Conservation (phyloP, 805 yeast genomes). For the Aciculoconidium aculeatum region DNA sequence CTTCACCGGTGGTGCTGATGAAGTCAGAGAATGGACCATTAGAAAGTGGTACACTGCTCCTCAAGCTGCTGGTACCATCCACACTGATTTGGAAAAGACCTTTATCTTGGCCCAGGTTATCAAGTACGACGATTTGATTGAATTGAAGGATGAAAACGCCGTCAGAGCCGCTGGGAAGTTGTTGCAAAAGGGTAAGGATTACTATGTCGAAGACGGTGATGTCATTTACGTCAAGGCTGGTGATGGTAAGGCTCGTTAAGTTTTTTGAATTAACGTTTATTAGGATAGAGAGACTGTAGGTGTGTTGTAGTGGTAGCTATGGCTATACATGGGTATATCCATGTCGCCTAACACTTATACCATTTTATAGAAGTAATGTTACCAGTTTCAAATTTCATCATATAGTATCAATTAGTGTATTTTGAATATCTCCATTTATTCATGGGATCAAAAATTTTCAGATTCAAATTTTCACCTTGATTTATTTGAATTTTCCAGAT, state of each 20-base stretch:
- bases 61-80: constrained; percentile 98
- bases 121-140: constrained; percentile 74
- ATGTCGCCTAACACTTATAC: no score
- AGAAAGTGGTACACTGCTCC: constrained; percentile 92
- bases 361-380: no score
- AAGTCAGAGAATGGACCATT: constrained; percentile 97
- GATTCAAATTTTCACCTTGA: no score
- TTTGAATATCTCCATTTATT: no score
- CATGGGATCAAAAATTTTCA: no score
- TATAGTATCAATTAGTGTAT: no score
- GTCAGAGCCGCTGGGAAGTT: constrained; percentile 88
- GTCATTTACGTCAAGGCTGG: constrained; percentile 89
- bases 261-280: constrained; percentile 1
- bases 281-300: no score
- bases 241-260: constrained; percentile 70
- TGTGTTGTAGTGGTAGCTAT: no score
- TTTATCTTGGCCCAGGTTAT: constrained; percentile 92
- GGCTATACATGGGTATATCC: no score
- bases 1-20: constrained; percentile 95
- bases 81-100: constrained; percentile 90
- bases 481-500: no score
- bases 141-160: constrained; percentile 66
- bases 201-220: constrained; percentile 93
- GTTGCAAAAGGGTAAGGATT: constrained; percentile 87
- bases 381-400: no score